Base-by-base conservation (phyloP, 2,329 filamentous ascomycete genomes). In the Colletotrichum liriopes region DNA sequence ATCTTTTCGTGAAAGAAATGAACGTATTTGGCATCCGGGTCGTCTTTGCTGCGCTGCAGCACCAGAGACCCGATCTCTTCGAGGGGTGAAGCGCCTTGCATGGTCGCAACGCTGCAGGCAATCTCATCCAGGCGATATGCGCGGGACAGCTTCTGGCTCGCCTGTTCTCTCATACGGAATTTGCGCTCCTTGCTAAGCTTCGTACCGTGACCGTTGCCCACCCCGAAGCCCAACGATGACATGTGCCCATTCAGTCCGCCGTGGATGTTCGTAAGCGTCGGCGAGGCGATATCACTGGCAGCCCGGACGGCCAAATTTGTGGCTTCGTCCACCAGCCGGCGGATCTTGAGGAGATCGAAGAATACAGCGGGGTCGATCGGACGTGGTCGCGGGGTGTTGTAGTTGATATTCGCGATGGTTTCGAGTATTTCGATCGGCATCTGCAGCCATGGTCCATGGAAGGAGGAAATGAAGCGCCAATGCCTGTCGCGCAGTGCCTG, bases 1-100 rank as follows among this genome's bases (percentile, higher is more conserved):
- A 96, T 95, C 87, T 96, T 96, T 82, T 97, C 93, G 82, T 96
- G 93, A 81, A 97, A 97, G 83, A 96, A 96, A 79, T 96, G 93
- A n/a, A 96, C 94, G 79, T 96, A 96, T 81, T 92, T 93, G 37
- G 93, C 94, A 77, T 96, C 93, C 54, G 86, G 82, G 77, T 95
- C 91, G 62, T 86, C 80, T n/a, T 90, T 86, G 72, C 89, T 91
- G 73, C 93, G 87, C 79, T 93, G 90, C 73, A 96, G 82, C 41
- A 97, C 94, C 73, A 93, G 85, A 7, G 88, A 86, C 2, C 92
- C 93, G 3, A 96, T 92, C 71, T 94, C 92, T 76, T 96, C 93
- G 16, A 97, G 84, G 0, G 92, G 90, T 23, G 92, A 93, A 1
- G 93, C 91, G 67, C 91, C 91, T 82, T 96, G 93, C 93, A 96